Conservation (phyloP, 257 asterid genomes). For the Nicotiana tabacum region DNA sequence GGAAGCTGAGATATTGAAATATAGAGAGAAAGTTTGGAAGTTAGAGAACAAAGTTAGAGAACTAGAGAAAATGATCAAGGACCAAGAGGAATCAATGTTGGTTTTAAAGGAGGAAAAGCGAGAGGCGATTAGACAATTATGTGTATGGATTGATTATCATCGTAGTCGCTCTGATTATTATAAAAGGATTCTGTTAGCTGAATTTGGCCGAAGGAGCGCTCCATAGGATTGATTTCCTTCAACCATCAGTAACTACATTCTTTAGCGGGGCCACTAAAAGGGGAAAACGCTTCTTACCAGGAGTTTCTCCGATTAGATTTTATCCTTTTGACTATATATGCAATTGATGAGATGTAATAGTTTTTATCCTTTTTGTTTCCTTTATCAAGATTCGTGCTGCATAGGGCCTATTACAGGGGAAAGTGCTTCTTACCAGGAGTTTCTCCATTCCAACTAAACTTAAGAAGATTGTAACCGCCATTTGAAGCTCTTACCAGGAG, state of each 20-base stretch:
- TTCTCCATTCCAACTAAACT: not conserved
- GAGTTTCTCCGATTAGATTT: not conserved
- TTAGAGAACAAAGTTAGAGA: conserved; percentile 63
- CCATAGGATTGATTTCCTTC: not conserved
- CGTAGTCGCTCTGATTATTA: conserved; percentile 60
- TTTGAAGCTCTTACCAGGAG: not conserved
- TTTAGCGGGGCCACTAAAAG: not conserved
- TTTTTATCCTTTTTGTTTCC: too few relatives aligned
- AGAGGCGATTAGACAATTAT: conserved; percentile 88
- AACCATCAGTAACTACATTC: not conserved
- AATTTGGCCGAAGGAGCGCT: conserved; percentile 18
- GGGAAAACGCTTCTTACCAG: not conserved
- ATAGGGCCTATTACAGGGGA: not conserved
- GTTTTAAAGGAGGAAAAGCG: conserved; percentile 66
- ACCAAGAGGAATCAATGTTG: conserved; percentile 56
- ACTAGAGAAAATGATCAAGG: conserved; percentile 51
- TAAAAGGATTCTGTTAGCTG: conserved; percentile 49
- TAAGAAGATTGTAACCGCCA: not conserved
- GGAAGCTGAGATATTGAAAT: conserved; percentile 58
- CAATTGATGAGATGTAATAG: not conserved
- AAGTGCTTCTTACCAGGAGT: not conserved
- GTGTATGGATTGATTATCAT: conserved; percentile 89
- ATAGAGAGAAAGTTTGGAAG: conserved; percentile 60
- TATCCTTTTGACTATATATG: too few relatives aligned
- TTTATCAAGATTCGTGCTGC: not conserved